Evolutionary conservation across 805 yeast species (phyloP), one percentile per base, ranked within the genome.

Genomic region (Jamesozyma lodderae): DNA sequence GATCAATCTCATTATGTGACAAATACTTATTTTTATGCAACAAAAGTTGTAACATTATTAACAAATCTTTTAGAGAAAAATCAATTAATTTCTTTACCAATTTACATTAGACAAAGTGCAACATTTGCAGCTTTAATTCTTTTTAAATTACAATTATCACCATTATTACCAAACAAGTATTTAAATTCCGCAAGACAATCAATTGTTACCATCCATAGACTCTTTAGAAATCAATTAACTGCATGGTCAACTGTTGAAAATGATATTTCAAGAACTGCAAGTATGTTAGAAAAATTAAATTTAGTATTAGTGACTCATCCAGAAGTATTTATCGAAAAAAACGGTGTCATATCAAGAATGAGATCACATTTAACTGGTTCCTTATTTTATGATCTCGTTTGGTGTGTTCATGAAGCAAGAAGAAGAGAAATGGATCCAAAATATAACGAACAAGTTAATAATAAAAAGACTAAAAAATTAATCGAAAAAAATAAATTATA

Each of bases 351-450:
- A 35, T 73, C 83, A 3, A 70, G 88, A 41, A 88, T 88, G 94
- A 72, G 96, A 52, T 84, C 95, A 0, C 96, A 88, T 60, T 67
- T 88, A 48, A 82, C 96, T 0, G 95, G 92, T 1, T 86, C 96
- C 0, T 61, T 88, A 37, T 88, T 88, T 51, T 88, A 88, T 55
- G 96, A 88, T 59, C 68, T 88, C 37, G 90, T 88, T 10, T 87
- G 95, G 87, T 82, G 94, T 57, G 81, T 88, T 34, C 96, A 88
- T 60, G 96, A 88, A 54, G 96, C 95, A 1, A 70, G 94, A 56
- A 69, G 96, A 55, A 67, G 94, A 38, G 70, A 73, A 26, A 44
- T 70, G 35, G 73, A 69, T 41, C 66, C 67, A 17, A 41, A 50
- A 29, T 55, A 62, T 37, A 59, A 60, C 22, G 49, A 52, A 24